These are phyloP conservation scores for Catenaria anguillulae DNA, from an alignment of 371 early-diverging fungal species.

Conservation along the genomic window DNA sequence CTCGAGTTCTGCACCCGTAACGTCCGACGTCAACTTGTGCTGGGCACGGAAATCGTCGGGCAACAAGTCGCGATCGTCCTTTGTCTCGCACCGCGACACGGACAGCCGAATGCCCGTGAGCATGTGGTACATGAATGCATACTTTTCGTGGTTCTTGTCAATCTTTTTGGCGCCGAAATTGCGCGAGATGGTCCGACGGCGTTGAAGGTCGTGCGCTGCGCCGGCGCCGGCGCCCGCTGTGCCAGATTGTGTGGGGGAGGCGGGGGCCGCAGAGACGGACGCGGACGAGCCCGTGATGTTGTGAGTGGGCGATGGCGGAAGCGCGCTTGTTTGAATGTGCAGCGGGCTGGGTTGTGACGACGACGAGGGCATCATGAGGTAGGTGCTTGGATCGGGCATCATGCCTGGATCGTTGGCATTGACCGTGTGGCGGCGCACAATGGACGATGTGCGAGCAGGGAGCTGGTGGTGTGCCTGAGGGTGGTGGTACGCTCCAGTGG, in stretches of 20 bases:
- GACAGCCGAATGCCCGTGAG: conserved; percentile 35
- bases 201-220: neutral
- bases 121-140: conserved; percentile 94
- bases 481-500: too few relatives aligned
- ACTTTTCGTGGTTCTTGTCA: conserved; percentile 47
- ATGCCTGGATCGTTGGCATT: neutral
- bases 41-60: conserved; percentile 66
- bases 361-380: neutral
- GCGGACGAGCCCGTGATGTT: neutral
- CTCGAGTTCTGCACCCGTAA: conserved; percentile 83
- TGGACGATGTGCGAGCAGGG: neutral
- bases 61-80: conserved; percentile 50
- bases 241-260: neutral
- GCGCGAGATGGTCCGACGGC: neutral
- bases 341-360: neutral
- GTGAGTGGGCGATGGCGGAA: neutral
- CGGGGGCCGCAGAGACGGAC: neutral
- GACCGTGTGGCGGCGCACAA: neutral
- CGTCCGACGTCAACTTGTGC: conserved; percentile 86
- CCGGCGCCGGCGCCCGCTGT: neutral
- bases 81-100: conserved; percentile 71
- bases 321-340: neutral
- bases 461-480: too few relatives aligned
- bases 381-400: neutral
- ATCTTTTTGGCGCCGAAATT: conserved; percentile 7